Evolutionary conservation across 192 early-diverging fungal genomes (phyloP), one percentile per base, ranked within the genome.

Genomic region (Backusella circina): DNA sequence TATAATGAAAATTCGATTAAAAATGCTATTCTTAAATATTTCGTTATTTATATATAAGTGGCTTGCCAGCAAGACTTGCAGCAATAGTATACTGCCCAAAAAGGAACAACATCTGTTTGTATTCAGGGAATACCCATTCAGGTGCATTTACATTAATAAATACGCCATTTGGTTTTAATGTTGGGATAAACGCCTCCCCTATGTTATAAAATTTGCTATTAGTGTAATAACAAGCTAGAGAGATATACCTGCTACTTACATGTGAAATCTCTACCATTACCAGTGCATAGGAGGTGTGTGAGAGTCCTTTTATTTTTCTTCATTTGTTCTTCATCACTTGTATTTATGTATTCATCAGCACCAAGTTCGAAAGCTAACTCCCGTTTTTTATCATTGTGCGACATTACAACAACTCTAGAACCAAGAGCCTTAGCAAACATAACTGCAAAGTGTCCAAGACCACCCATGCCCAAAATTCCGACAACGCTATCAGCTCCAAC

Each of bases 391-490:
- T 84, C 79, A 44, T 64, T 76, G 39, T 80, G 81, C 41, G 89
- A 91, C 33, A 93, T 81, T 10, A 85, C 89, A 35, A 83, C 71
- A 5, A 91, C 87, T 26, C 84, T 82, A 32, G 80, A 72, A 16
- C 87, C 87, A 70, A 82, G 67, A 51, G 81, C 81, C 57, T 79
- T 80, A n/a, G 75, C 73, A 61, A 79, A 91, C 78, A 90, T 86
- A 23, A 91, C 73, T 28, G 65, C 91, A 66, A 90, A 67, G 70
- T 91, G 90, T 4, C 90, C 90, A 13, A 92, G 78, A 69, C 86
- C 88, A 47, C 68, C 68, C 1, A 70, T 28, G 2, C 68, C 68
- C 21, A 70, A 6, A 44, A 70, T 6, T 28, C 68, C 39, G 2
- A 70, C 21, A 28, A 38, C 41, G 36, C 72, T 82, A 0, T 83